Conservation (phyloP, 2,329 filamentous ascomycete genomes). For the Keithomyces neogunnii region DNA sequence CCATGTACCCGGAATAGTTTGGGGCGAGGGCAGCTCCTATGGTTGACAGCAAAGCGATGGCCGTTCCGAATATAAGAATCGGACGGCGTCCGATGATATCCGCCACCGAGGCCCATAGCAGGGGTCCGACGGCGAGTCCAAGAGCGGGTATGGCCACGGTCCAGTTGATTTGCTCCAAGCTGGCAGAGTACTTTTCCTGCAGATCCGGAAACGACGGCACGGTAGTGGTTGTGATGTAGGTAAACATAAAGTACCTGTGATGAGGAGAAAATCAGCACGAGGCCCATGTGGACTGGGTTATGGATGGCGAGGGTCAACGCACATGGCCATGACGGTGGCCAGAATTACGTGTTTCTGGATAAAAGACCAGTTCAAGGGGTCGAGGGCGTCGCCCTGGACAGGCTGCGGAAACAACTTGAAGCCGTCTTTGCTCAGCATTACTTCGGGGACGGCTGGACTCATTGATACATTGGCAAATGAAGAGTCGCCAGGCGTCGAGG, state of each 20-base stretch:
- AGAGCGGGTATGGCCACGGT: conserved; percentile 43
- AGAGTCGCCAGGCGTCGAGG: background rate
- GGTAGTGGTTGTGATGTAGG: conserved; percentile 48
- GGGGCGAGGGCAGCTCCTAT: conserved; percentile 24
- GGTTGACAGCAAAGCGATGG: conserved; percentile 22
- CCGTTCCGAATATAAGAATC: conserved; percentile 17
- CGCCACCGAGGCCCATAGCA: conserved; percentile 37
- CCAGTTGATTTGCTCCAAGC: conserved; percentile 42
- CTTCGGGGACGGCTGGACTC: background rate
- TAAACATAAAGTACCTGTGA: conserved; percentile 46
- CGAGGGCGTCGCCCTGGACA: conserved; percentile 30
- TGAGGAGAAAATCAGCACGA: background rate
- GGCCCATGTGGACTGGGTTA: background rate
- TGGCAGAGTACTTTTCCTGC: conserved; percentile 35
- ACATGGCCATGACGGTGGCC: conserved; percentile 44
- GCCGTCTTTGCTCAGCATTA: conserved; percentile 9
- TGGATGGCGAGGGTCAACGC: conserved; percentile 12
- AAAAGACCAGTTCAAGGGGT: conserved; percentile 45
- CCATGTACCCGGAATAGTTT: conserved; percentile 43
- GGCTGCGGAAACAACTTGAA: conserved; percentile 20
- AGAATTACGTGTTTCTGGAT: conserved; percentile 39
- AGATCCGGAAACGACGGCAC: conserved; percentile 44
- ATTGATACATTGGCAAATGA: background rate
- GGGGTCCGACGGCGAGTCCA: conserved; percentile 41
- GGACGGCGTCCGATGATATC: conserved; percentile 38